phyloP scores from a whole-genome alignment of 371 early-diverging fungal genomes.

The Mucor racemosus region DNA sequence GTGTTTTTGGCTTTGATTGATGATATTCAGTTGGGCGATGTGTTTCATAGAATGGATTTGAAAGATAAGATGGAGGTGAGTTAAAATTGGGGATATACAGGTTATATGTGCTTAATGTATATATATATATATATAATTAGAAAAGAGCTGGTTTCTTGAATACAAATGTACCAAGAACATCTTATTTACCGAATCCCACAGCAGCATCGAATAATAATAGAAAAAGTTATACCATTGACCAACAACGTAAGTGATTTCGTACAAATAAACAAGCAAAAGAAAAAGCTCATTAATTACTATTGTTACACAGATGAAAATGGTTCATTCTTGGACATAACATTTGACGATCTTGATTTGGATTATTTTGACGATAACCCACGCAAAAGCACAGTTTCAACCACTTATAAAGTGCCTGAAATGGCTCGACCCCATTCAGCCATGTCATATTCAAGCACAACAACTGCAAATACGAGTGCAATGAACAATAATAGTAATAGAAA shows the following conservation, averaged over 20 bases:
- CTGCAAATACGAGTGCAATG: background rate
- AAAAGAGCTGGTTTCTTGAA: constrained; percentile 27
- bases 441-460: constrained; percentile 20
- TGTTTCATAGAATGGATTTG: constrained; percentile 59
- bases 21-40: constrained; percentile 59
- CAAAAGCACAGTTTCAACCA: constrained; percentile 15
- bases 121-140: background rate
- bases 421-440: constrained; percentile 43
- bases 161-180: constrained; percentile 17
- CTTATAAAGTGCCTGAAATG: background rate
- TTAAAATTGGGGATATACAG: background rate
- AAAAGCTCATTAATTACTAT: background rate
- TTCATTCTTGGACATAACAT: constrained; percentile 30
- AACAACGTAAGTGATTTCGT: constrained; percentile 15
- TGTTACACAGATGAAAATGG: constrained; percentile 29
- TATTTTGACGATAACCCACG: constrained; percentile 34
- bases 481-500: constrained; percentile 33
- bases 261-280: background rate
- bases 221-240: constrained; percentile 20
- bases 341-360: constrained; percentile 47
- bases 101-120: background rate
- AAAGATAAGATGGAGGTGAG: constrained; percentile 60
- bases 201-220: constrained; percentile 7
- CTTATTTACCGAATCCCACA: constrained; percentile 18
- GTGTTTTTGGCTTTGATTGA: constrained; percentile 63